Percentiles rank a stretch among this genome's conserved stretches.
Conservation (phyloP, 495 filamentous ascomycete genomes). For the Cladorrhinum samala region DNA sequence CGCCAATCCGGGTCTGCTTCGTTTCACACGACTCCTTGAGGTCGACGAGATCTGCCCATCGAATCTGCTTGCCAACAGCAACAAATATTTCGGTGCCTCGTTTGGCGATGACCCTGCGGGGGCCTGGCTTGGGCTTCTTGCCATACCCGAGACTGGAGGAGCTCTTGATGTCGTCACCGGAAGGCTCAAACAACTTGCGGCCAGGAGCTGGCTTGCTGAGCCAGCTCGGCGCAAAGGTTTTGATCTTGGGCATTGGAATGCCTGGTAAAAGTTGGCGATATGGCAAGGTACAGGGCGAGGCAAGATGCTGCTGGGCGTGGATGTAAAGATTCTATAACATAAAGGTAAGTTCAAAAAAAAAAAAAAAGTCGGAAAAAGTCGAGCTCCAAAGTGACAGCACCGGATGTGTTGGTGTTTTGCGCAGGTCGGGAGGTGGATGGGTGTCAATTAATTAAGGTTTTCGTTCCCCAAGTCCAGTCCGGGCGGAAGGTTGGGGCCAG, state of each 20-base stretch:
- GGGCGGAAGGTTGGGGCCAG: background rate
- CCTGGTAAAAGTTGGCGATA: background rate
- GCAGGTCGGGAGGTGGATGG: no score
- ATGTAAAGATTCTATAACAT: background rate
- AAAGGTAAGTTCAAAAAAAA: no score
- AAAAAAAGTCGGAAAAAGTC: no score
- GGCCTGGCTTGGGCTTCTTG: conserved; percentile 43
- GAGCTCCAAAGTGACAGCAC: no score
- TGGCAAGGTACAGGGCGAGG: background rate
- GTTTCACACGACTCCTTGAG: conserved; percentile 66
- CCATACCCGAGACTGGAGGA: conserved; percentile 23
- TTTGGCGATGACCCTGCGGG: conserved; percentile 62
- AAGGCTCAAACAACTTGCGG: conserved; percentile 59
- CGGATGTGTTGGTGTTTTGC: no score
- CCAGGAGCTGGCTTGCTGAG: conserved; percentile 68
- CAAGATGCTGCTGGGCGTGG: background rate
- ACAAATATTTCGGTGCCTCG: conserved; percentile 77
- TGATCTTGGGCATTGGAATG: conserved; percentile 65
- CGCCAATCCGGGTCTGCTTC: conserved; percentile 14
- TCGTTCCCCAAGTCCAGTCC: background rate
- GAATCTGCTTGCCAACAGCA: conserved; percentile 75
- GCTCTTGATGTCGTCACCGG: conserved; percentile 22
- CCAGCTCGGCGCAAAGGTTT: conserved; percentile 78
- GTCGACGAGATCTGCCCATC: conserved; percentile 72
- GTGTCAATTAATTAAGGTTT: no score